Percentiles rank a stretch among this genome's conserved stretches.
Conservation (phyloP, 1,139 yeast genomes). For the Suhomyces anneliseae region DNA sequence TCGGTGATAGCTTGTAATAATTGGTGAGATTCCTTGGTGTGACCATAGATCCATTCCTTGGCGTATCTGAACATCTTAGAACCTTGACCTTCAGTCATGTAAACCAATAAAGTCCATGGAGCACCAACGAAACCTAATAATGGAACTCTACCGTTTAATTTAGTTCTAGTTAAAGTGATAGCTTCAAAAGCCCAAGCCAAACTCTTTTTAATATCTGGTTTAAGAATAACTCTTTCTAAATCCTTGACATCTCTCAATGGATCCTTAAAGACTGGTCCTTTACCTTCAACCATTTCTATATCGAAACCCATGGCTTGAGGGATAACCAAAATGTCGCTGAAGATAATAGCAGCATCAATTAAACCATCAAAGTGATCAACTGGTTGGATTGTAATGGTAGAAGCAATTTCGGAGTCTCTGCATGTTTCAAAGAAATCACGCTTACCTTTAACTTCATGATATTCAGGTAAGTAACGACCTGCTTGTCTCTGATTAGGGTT, state of each 20-base stretch:
- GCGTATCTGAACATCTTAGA: conserved; percentile 88
- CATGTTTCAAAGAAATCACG: conserved; percentile 93
- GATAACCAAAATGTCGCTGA: conserved; percentile 90
- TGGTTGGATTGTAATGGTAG: conserved; percentile 94
- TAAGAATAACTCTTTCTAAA: conserved; percentile 54
- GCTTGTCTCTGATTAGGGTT: conserved; percentile 60
- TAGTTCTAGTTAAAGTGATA: conserved; percentile 80
- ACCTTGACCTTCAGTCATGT: conserved; percentile 98
- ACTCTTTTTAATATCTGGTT: conserved; percentile 72
- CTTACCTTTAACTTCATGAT: conserved; percentile 83
- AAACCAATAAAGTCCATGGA: conserved; percentile 95
- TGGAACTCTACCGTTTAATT: conserved; percentile 88
- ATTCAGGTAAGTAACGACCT: conserved; percentile 87
- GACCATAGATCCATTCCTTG: conserved; percentile 86
- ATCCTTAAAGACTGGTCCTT: conserved; percentile 90
- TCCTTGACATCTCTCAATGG: conserved; percentile 81
- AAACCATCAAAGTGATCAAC: conserved; percentile 85
- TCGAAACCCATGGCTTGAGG: conserved; percentile 99
- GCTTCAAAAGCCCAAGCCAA: conserved; percentile 95
- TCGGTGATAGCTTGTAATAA: conserved; percentile 80
- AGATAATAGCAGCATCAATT: conserved; percentile 94
- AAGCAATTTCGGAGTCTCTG: conserved; percentile 89
- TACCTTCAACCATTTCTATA: conserved; percentile 90
- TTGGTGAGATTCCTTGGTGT: conserved; percentile 69
- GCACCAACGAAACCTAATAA: conserved; percentile 95